Base-by-base conservation (phyloP, 495 filamentous ascomycete species). In the Podospora fimiseda region DNA sequence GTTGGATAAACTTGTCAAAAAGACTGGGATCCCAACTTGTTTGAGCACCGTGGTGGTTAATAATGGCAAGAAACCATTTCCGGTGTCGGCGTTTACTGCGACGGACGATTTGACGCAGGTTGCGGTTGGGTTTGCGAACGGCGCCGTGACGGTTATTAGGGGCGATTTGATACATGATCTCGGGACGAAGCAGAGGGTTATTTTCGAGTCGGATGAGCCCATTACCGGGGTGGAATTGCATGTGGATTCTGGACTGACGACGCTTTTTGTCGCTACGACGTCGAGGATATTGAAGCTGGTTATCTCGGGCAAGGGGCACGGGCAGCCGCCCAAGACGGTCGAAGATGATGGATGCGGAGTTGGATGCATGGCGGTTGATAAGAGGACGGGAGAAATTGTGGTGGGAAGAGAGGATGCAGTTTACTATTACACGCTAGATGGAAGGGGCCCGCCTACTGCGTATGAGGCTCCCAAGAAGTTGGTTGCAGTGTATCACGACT, bases 201-300 rank as follows among this genome's bases (percentile, higher is more conserved):
- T 98, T 22, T 94, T 95, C 70, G 93, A 96, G 61, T 95, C 91
- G 2, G 90, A 97, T 59, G 93, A 98, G 60, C 93, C 93, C 0
- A 85, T 98, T 36, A 98, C 93, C 0, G 93, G 90, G 3, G 84
- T 96, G 18, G 86, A 89, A 50, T 81, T 94, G 55, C 76, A 81
- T 23, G 80, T 84, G 50, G 83, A 83, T 8, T 67, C 66, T 2
- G 80, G 70, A 46, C 61, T 79, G 46, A 91, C 84, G 1, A 89
- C 88, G 0, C 79, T 98, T 0, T 98, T 94, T 65, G 86, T 97
- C 46, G 84, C 93, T 6, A 98, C 93, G 0, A 96, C 91, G 9
- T 87, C 81, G 23, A 80, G 90, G n/a, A 88, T 98, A 21, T 64
- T 92, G 51, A 94, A 90, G 41, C 68, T 96, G 42, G 81, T 87